These are phyloP conservation scores for Lactuca sativa DNA, from an alignment of 129 eudicot genomes.

Conservation along the genomic window DNA sequence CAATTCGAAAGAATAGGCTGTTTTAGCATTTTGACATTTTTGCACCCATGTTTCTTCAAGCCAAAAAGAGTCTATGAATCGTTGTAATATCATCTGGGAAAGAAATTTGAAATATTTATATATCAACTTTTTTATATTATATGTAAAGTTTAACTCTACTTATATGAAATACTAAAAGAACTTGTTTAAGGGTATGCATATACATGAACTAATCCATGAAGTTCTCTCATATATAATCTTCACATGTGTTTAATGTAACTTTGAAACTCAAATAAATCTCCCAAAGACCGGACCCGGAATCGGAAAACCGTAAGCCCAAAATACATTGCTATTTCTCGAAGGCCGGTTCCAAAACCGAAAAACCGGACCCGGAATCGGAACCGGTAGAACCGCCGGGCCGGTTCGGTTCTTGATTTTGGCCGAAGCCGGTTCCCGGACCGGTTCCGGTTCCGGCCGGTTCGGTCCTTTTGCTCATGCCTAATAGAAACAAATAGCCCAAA, in stretches of 20 bases:
- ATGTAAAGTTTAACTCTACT: not conserved
- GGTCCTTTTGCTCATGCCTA: too few relatives aligned
- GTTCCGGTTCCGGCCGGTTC: too few relatives aligned
- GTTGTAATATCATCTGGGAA: slow-evolving; percentile 70
- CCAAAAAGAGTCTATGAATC: slow-evolving; percentile 59
- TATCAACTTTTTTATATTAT: slow-evolving; percentile 2
- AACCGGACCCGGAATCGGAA: too few relatives aligned
- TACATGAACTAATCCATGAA: not conserved
- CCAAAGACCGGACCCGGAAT: too few relatives aligned
- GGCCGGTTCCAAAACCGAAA: too few relatives aligned
- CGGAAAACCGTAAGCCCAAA: too few relatives aligned
- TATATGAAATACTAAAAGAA: not conserved
- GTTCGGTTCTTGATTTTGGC: too few relatives aligned
- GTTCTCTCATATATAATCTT: not conserved
- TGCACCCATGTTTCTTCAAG: slow-evolving; percentile 59
- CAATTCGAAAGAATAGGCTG: slow-evolving; percentile 80
- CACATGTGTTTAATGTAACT: slow-evolving; percentile 1
- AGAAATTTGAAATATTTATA: slow-evolving; percentile 7
- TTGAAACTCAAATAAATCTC: slow-evolving; percentile 1
- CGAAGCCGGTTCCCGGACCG: too few relatives aligned
- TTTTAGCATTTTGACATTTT: slow-evolving; percentile 63
- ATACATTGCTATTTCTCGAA: too few relatives aligned
- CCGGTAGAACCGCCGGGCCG: too few relatives aligned
- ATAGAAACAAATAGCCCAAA: too few relatives aligned
- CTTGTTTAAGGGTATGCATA: not conserved